phyloP scores from a whole-genome alignment of 805 yeast species.

The Saturnispora serradocipensis region DNA sequence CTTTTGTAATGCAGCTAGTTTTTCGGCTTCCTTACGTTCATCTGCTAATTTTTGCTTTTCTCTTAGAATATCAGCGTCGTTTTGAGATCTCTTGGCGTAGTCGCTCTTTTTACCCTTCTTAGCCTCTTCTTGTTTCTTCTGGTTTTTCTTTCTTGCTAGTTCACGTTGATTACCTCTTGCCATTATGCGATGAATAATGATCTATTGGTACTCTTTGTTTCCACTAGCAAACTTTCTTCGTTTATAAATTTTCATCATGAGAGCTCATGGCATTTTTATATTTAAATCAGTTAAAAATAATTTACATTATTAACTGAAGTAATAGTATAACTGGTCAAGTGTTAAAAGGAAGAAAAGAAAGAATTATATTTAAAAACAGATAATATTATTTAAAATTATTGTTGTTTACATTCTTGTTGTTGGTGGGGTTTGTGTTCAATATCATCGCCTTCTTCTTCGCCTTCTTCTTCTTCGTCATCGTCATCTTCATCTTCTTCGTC shows the following conservation, averaged over 20 bases:
- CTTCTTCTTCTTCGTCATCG: conserved; percentile 21
- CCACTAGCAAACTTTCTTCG: not conserved
- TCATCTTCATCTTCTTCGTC: conserved; percentile 48
- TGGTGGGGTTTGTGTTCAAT: conserved; percentile 39
- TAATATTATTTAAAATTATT: conserved; percentile 24
- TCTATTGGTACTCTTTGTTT: not conserved
- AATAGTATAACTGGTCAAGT: not conserved
- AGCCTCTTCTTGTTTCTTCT: conserved; percentile 66
- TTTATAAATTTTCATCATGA: not conserved
- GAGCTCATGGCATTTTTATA: not conserved
- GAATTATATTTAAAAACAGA: not conserved
- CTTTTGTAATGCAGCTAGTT: conserved; percentile 15
- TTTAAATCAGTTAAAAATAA: not conserved
- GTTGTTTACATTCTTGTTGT: conserved; percentile 75
- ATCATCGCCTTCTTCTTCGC: conserved; percentile 33
- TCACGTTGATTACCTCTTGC: conserved; percentile 97
- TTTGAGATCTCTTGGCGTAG: conserved; percentile 76
- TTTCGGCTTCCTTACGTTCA: conserved; percentile 30
- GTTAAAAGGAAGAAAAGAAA: not conserved
- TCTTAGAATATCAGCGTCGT: conserved; percentile 84
- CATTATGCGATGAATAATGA: conserved; percentile 34
- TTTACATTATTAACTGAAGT: not conserved
- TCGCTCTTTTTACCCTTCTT: conserved; percentile 73
- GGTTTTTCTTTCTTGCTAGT: conserved; percentile 79
- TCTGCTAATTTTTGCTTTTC: conserved; percentile 77